A percentile compares a stretch with the other conserved stretches of the same genome.
These are phyloP conservation scores for Boletus rubroflammeus DNA, from an alignment of 768 basidiomycete species.

Conservation along the genomic window DNA sequence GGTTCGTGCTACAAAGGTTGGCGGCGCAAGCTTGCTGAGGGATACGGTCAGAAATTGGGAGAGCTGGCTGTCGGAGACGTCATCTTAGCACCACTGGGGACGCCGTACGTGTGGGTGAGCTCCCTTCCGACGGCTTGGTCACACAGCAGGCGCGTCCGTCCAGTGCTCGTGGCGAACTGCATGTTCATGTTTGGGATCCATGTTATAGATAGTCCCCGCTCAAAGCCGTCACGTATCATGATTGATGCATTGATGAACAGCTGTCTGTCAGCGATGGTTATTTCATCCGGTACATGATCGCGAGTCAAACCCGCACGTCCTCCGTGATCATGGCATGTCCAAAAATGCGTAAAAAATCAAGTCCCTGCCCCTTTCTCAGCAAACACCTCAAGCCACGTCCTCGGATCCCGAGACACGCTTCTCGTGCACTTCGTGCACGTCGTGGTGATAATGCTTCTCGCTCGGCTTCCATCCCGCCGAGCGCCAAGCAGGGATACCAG, in stretches of 20 bases:
- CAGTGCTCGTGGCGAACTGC: too few species aligned
- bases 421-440: conserved; percentile 11
- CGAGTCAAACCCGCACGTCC: background rate
- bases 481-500: conserved; percentile 65
- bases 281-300: background rate
- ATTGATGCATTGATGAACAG: background rate
- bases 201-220: background rate
- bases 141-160: background rate
- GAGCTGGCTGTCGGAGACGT: conserved; percentile 24
- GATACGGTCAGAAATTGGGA: conserved; percentile 26
- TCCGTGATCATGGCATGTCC: too few species aligned
- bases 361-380: background rate
- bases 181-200: background rate
- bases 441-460: conserved; percentile 35
- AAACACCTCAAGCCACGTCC: conserved; percentile 4
- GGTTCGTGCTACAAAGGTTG: background rate
- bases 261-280: background rate
- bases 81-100: background rate
- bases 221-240: background rate
- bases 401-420: conserved; percentile 24
- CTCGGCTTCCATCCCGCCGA: conserved; percentile 56
- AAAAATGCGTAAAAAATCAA: too few species aligned
- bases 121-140: background rate
- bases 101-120: background rate
- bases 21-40: conserved; percentile 2